Evolutionary conservation across 176 grass and related monocot genomes (phyloP).

Genomic region (Hordeum marinum): DNA sequence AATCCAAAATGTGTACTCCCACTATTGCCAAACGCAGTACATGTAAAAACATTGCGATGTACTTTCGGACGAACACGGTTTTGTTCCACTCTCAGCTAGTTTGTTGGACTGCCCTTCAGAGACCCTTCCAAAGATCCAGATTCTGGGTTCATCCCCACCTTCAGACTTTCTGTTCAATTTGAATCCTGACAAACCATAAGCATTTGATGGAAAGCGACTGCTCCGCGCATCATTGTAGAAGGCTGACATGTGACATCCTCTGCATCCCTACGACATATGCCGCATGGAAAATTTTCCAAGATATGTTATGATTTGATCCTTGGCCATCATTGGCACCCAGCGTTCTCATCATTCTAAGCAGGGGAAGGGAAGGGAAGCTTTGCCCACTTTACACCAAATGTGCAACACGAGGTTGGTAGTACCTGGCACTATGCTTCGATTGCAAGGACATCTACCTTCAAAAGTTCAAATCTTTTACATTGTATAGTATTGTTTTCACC

Average conservation of each 20-base stretch:
- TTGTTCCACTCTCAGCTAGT: slow-evolving; percentile 3
- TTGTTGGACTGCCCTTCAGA: background rate
- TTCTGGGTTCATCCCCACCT: background rate
- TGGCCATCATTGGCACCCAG: background rate
- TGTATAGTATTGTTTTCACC: slow-evolving; percentile 22
- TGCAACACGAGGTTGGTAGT: slow-evolving; percentile 48
- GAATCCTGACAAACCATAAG: background rate
- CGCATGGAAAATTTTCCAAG: background rate
- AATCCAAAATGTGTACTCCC: background rate
- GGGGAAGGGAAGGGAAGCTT: background rate
- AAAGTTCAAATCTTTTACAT: slow-evolving; percentile 33
- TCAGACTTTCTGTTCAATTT: background rate
- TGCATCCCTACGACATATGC: background rate
- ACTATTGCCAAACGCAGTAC: slow-evolving; percentile 5
- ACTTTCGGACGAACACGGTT: background rate
- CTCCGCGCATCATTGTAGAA: background rate
- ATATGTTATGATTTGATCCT: background rate
- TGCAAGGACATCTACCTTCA: slow-evolving; percentile 39
- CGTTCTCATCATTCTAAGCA: background rate
- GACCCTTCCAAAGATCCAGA: background rate
- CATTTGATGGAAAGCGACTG: background rate
- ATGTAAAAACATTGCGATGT: background rate
- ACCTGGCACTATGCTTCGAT: slow-evolving; percentile 41
- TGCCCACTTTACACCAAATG: slow-evolving; percentile 25
- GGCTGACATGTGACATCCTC: background rate